These are phyloP conservation scores for Phenoliferia sp. DNA, from an alignment of 1,284 basidiomycete genomes.

Conservation along the genomic window DNA sequence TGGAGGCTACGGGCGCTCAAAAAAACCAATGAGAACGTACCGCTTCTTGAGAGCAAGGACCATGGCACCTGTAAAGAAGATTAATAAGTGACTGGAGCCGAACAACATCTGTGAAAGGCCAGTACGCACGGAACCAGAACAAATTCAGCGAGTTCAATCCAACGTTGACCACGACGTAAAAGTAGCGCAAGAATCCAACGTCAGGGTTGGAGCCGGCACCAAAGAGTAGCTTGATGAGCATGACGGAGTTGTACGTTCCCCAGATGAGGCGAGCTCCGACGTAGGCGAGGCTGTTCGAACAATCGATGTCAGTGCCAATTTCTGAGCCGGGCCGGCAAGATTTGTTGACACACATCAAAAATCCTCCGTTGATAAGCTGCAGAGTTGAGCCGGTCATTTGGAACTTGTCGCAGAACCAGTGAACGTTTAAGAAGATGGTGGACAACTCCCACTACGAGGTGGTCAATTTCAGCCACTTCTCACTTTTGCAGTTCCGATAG, in stretches of 20 bases:
- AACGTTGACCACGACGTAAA: conserved; percentile 13
- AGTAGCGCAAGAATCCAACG: not conserved
- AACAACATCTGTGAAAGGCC: too few relatives aligned
- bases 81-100: too few relatives aligned
- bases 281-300: conserved; percentile 40
- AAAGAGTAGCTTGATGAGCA: conserved; percentile 22
- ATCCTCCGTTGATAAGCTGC: conserved; percentile 41
- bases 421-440: conserved; percentile 43
- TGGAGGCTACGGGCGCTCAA: not conserved
- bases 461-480: too few relatives aligned
- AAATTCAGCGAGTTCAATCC: conserved; percentile 41
- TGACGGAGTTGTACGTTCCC: conserved; percentile 42
- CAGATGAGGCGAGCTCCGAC: conserved; percentile 40
- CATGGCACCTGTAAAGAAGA: too few relatives aligned
- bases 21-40: not conserved
- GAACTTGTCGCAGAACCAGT: conserved; percentile 46
- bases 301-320: conserved; percentile 26
- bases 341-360: conserved; percentile 18
- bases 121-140: conserved; percentile 44
- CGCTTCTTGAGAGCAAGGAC: conserved; percentile 41
- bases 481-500: not conserved
- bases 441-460: conserved; percentile 28
- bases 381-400: conserved; percentile 40
- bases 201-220: not conserved
- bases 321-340: not conserved